Percentiles rank a stretch among this genome's conserved stretches.
phyloP scores from a whole-genome alignment of 1,284 basidiomycete genomes.

The Papiliotrema laurentii region DNA sequence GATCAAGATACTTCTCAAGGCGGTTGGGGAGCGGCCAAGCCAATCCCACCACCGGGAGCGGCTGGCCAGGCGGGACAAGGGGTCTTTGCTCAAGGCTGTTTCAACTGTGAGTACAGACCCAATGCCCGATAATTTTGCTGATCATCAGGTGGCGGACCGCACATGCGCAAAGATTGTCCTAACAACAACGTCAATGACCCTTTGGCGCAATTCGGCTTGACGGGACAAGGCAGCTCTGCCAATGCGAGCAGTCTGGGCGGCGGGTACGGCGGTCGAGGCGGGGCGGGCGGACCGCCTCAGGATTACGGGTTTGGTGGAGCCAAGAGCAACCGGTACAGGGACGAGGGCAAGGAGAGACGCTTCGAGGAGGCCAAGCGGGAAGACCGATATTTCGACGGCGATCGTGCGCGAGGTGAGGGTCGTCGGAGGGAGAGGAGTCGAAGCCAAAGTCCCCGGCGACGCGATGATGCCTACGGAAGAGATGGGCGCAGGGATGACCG shows the following conservation, averaged over 20 bases:
- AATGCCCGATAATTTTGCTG: background rate
- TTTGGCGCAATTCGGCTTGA: slow-evolving; percentile 13
- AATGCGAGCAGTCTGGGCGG: slow-evolving; percentile 20
- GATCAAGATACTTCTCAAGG: slow-evolving; percentile 89
- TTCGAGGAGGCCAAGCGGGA: slow-evolving; percentile 15
- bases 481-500: slow-evolving; percentile 12
- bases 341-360: slow-evolving; percentile 16
- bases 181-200: slow-evolving; percentile 32
- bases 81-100: slow-evolving; percentile 62
- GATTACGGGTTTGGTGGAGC: slow-evolving; percentile 7
- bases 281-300: slow-evolving; percentile 7
- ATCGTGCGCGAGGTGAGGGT: slow-evolving; percentile 13
- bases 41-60: slow-evolving; percentile 32
- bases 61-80: slow-evolving; percentile 40
- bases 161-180: slow-evolving; percentile 65
- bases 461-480: slow-evolving; percentile 7
- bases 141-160: slow-evolving; percentile 62
- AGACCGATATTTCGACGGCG: slow-evolving; percentile 9
- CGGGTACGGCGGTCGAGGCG: slow-evolving; percentile 6
- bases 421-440: slow-evolving; percentile 6
- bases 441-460: slow-evolving; percentile 3
- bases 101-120: slow-evolving; percentile 61
- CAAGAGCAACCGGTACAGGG: slow-evolving; percentile 8
- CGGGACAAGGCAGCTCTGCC: slow-evolving; percentile 18
- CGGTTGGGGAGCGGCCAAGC: slow-evolving; percentile 60